phyloP scores from a whole-genome alignment of 345 rosid species.

The Acer saccharum region DNA sequence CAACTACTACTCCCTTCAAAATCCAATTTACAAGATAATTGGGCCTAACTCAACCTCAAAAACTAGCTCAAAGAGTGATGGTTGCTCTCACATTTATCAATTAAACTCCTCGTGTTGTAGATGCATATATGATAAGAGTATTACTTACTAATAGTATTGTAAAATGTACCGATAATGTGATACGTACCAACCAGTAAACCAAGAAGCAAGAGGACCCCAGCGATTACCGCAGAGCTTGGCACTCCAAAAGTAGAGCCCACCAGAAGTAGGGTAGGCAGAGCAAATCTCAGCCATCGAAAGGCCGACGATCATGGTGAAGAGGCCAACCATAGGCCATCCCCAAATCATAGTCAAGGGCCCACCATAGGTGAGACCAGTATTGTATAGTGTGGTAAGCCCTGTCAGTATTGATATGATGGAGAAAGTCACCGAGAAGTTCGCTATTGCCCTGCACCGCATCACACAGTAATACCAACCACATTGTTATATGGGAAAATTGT shows the following conservation, averaged over 20 bases:
- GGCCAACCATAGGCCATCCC: slow-evolving; percentile 58
- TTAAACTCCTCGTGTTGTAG: no score
- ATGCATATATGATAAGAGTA: no score
- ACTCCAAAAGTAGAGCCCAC: slow-evolving; percentile 67
- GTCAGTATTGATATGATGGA: slow-evolving; percentile 52
- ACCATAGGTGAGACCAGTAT: slow-evolving; percentile 23
- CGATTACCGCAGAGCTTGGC: slow-evolving; percentile 44
- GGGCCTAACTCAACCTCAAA: no score
- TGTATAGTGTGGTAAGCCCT: no score
- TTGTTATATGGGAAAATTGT: not conserved
- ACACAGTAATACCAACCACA: not conserved
- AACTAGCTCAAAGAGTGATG: no score
- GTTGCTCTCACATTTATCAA: no score
- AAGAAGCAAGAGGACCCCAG: slow-evolving; percentile 67
- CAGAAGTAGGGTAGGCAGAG: slow-evolving; percentile 60
- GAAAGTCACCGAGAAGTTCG: slow-evolving; percentile 52
- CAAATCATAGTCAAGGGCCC: slow-evolving; percentile 57
- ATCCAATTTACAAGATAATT: no score
- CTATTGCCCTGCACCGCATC: slow-evolving; percentile 34
- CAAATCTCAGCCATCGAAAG: slow-evolving; percentile 65
- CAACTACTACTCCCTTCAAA: no score
- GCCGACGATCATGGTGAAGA: slow-evolving; percentile 41
- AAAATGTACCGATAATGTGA: no score
- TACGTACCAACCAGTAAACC: slow-evolving; percentile 69
- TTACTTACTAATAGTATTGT: no score